These are phyloP conservation scores for Pseudogymnoascus sp. DNA, from an alignment of 2,329 filamentous ascomycete genomes.

Conservation along the genomic window DNA sequence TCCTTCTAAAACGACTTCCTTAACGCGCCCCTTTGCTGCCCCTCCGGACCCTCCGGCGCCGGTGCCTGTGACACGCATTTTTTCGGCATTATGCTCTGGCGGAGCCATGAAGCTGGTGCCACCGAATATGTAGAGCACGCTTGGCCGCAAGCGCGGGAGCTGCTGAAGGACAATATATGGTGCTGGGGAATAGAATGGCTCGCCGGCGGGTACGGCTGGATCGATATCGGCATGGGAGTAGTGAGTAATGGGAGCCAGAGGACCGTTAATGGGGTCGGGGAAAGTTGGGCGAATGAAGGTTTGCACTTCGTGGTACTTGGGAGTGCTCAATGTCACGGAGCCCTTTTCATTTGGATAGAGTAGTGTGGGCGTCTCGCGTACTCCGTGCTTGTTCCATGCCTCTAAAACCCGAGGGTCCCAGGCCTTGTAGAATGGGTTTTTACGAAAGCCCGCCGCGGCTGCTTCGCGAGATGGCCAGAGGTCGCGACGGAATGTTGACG, in stretches of 20 bases:
- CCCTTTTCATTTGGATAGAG: slow-evolving; percentile 44
- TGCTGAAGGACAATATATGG: slow-evolving; percentile 48
- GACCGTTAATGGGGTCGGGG: slow-evolving; percentile 30
- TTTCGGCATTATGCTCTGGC: slow-evolving; percentile 46
- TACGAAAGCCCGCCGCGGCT: slow-evolving; percentile 60
- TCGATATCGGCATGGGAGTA: slow-evolving; percentile 33
- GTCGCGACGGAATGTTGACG: slow-evolving; percentile 70
- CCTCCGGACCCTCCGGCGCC: slow-evolving; percentile 65
- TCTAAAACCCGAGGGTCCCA: slow-evolving; percentile 82
- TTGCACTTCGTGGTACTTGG: slow-evolving; percentile 83
- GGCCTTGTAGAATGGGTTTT: slow-evolving; percentile 67
- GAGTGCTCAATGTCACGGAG: slow-evolving; percentile 68
- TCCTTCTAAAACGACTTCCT: slow-evolving; percentile 55
- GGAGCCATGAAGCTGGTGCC: slow-evolving; percentile 50
- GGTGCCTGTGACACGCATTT: slow-evolving; percentile 57
- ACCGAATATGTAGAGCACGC: slow-evolving; percentile 65
- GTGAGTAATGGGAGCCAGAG: slow-evolving; percentile 34
- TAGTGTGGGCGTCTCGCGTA: slow-evolving; percentile 66
- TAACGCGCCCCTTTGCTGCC: slow-evolving; percentile 58
- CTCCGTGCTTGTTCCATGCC: slow-evolving; percentile 63
- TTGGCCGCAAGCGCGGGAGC: slow-evolving; percentile 57
- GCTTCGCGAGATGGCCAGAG: slow-evolving; percentile 70
- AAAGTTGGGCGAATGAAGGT: slow-evolving; percentile 63
- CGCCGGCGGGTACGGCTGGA: slow-evolving; percentile 24
- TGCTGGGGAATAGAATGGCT: slow-evolving; percentile 63